Conservation (phyloP, 352 stramenopile species). For the Thraustochytrium sp. region DNA sequence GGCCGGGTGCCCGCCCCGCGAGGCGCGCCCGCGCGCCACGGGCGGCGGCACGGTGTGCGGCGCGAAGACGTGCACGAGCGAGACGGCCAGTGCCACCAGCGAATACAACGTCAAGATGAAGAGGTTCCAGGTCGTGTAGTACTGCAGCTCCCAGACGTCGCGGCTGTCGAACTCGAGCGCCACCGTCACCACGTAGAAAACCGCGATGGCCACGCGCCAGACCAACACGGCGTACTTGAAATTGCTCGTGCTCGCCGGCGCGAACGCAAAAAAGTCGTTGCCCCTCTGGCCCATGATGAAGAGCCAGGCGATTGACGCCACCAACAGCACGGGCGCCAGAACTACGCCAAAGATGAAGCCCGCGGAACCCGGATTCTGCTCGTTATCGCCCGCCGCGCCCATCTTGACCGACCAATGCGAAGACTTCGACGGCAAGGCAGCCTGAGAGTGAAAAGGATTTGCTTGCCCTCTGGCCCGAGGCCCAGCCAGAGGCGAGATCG, state of each 20-base stretch:
- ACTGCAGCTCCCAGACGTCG: conserved; percentile 9
- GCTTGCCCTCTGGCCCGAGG: too few relatives aligned
- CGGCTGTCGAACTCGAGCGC: background rate
- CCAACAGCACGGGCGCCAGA: background rate
- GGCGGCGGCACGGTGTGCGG: background rate
- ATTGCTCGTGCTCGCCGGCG: background rate
- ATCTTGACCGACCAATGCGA: background rate
- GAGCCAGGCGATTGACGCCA: background rate
- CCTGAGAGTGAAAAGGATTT: too few relatives aligned
- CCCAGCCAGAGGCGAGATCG: too few relatives aligned
- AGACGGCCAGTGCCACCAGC: background rate
- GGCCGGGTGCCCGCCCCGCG: background rate
- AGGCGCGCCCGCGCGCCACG: background rate
- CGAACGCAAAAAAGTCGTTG: conserved; percentile 1
- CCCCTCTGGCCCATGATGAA: background rate
- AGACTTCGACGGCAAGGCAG: too few relatives aligned
- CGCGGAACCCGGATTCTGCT: background rate
- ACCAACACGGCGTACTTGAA: background rate
- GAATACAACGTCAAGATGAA: conserved; percentile 15
- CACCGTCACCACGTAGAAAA: background rate
- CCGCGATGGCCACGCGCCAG: background rate
- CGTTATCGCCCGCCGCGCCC: background rate
- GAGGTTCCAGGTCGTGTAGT: conserved; percentile 18
- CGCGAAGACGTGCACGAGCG: background rate
- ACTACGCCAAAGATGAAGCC: conserved; percentile 8